Percentiles rank a stretch among this genome's conserved stretches.
phyloP scores from a whole-genome alignment of 768 basidiomycete species.

The Brasilioporus rufonigricans region DNA sequence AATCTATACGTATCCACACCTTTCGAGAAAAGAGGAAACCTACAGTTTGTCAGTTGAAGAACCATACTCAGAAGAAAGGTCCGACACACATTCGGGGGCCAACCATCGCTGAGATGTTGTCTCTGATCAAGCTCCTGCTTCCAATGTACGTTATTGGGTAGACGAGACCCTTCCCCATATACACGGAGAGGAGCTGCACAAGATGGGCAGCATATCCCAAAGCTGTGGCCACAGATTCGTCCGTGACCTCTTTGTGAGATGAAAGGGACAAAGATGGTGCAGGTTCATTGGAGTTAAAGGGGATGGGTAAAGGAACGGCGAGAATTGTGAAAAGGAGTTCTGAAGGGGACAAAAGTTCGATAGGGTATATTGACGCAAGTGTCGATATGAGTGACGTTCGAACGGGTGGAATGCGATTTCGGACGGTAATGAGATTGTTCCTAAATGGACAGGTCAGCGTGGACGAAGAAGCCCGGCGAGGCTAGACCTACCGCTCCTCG shows the following conservation, averaged over 20 bases:
- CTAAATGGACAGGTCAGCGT: slow-evolving; percentile 36
- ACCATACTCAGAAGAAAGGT: slow-evolving; percentile 2
- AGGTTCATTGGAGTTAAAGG: slow-evolving; percentile 67
- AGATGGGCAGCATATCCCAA: slow-evolving; percentile 89
- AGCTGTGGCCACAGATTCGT: slow-evolving; percentile 85
- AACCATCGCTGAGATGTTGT: slow-evolving; percentile 92
- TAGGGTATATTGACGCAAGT: slow-evolving; percentile 81
- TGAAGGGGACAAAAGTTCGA: slow-evolving; percentile 79
- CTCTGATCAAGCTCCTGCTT: slow-evolving; percentile 86
- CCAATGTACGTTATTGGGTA: slow-evolving; percentile 92
- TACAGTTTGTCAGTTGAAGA: slow-evolving; percentile 32
- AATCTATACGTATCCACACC: slow-evolving; percentile 97
- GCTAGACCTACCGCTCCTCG: slow-evolving; percentile 38
- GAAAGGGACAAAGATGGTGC: slow-evolving; percentile 76
- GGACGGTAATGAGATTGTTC: slow-evolving; percentile 44
- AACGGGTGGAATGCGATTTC: slow-evolving; percentile 46
- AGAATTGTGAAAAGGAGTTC: slow-evolving; percentile 90
- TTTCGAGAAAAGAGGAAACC: slow-evolving; percentile 93
- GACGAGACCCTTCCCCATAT: slow-evolving; percentile 70
- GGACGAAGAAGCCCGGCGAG: slow-evolving; percentile 1
- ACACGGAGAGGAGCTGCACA: slow-evolving; percentile 76
- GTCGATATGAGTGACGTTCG: slow-evolving; percentile 66
- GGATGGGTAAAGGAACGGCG: slow-evolving; percentile 88
- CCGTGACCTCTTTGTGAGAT: slow-evolving; percentile 69
- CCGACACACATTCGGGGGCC: slow-evolving; percentile 84